Conservation (phyloP, 2,329 filamentous ascomycete genomes). For the Penicillium sp. region DNA sequence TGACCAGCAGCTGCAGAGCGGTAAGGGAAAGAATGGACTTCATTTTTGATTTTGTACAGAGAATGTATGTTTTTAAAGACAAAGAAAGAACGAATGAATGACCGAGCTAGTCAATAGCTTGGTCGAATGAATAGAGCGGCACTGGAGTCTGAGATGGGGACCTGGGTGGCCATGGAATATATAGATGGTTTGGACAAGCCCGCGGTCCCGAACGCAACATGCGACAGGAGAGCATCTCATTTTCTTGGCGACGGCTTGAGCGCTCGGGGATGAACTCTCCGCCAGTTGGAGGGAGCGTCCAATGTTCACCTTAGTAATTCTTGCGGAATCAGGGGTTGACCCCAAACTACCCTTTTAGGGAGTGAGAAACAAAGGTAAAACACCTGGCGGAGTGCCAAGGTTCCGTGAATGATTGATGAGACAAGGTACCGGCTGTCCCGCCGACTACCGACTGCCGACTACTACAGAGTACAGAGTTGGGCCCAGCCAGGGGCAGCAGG, state of each 20-base stretch:
- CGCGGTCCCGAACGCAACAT: not conserved
- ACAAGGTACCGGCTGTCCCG: no score
- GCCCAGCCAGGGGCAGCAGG: not conserved
- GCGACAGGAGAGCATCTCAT: not conserved
- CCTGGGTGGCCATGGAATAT: not conserved
- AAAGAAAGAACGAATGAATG: not conserved
- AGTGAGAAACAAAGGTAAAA: not conserved
- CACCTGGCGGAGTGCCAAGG: slow-evolving; percentile 5
- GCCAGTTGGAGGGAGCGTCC: not conserved
- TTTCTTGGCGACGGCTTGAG: not conserved
- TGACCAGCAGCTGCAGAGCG: slow-evolving; percentile 26
- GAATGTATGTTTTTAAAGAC: not conserved
- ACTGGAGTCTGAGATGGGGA: not conserved
- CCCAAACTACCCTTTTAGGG: not conserved
- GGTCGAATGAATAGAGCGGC: slow-evolving; percentile 1
- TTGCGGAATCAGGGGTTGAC: not conserved
- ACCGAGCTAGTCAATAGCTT: slow-evolving; percentile 16
- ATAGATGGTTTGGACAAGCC: not conserved
- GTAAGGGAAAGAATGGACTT: slow-evolving; percentile 21
- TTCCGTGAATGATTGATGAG: not conserved
- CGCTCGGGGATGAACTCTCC: not conserved
- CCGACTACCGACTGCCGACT: no score
- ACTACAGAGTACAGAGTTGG: no score
- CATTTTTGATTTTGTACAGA: slow-evolving; percentile 9
- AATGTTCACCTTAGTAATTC: not conserved